Base-by-base conservation (phyloP, 306 rosid genomes). In the Alnus glutinosa region DNA sequence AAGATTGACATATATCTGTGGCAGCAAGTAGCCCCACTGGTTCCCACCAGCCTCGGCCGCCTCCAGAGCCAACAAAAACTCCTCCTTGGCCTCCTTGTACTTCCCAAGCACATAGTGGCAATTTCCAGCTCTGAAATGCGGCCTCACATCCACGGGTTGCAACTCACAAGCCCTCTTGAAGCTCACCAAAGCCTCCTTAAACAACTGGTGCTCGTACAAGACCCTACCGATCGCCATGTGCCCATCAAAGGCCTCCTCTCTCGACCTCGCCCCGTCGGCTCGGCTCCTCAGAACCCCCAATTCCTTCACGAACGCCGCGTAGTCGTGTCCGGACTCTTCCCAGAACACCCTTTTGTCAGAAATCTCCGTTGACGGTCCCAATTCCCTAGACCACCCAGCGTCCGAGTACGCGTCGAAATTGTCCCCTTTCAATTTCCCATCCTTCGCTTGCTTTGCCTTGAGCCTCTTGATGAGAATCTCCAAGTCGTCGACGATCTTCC, bases 191-290 rank as follows among this genome's bases (percentile, higher is more conserved):
- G 92, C 91, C 83, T 91, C 99, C 83, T 91, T 96, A 63, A 91
- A 96, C 84, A 93, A 73, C 78, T 93, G 99, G 47, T 96, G 97
- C 78, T 96, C 99, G 50, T 91, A 93, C 74, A 96, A 75, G 76
- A 96, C 97, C 80, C 99, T 82, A 9, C 98, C 99, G 75, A 96
- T 93, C 18, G 98, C 99, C 99, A 96, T 96, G 61, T 96, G 98
- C 28, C 99, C 98, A 85, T 96, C 99, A 71, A 96, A 91, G 5
- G 97, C 98, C 82, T 96, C 97, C 76, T 96, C 99, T 36, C 99
- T 86, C 6, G 99, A 95, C 81, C 98, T 87, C 37, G 97, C 93
- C 36, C 88, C 87, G 78, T 96, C 97, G 30, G 99, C 94, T 30
- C 97, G 87, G 75, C 72, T 74, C 86, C 99, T 89, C 83, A 96